Conservation (phyloP, 805 yeast genomes). For the Clavispora vitiphila region DNA sequence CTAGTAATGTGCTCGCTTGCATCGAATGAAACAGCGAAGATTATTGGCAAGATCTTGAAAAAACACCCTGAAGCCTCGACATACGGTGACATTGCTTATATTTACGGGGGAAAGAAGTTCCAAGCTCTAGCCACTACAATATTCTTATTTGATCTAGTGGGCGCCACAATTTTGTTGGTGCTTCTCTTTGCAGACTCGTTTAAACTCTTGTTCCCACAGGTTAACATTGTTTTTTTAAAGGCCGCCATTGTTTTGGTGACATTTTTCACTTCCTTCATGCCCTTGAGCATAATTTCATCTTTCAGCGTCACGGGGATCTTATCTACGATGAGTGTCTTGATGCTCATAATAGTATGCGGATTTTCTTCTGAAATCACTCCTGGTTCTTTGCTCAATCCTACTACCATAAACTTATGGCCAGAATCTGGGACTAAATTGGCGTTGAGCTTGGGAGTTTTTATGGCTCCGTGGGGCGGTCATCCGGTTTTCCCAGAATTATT, state of each 20-base stretch:
- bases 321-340: constrained; percentile 47
- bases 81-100: constrained; percentile 83
- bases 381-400: constrained; percentile 50
- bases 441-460: constrained; percentile 55
- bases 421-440: constrained; percentile 29
- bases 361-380: constrained; percentile 35
- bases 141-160: constrained; percentile 54
- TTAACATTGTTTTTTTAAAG: constrained; percentile 22
- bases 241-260: constrained; percentile 31
- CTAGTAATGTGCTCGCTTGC: constrained; percentile 42
- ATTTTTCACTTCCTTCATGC: constrained; percentile 48
- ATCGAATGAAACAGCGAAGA: constrained; percentile 50
- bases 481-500: constrained; percentile 76
- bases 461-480: constrained; percentile 84
- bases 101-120: constrained; percentile 62
- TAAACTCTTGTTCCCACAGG: constrained; percentile 21
- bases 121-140: constrained; percentile 42
- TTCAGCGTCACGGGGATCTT: constrained; percentile 54
- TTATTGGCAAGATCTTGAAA: constrained; percentile 67
- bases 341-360: constrained; percentile 46
- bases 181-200: constrained; percentile 60
- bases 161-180: constrained; percentile 56
- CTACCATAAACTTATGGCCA: constrained; percentile 37
- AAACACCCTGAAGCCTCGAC: constrained; percentile 78
- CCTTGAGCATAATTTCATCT: constrained; percentile 49